A percentile compares a stretch with the other conserved stretches of the same genome.
These are phyloP conservation scores for Cytospora piceae DNA, from an alignment of 2,329 filamentous ascomycete species.

Conservation along the genomic window DNA sequence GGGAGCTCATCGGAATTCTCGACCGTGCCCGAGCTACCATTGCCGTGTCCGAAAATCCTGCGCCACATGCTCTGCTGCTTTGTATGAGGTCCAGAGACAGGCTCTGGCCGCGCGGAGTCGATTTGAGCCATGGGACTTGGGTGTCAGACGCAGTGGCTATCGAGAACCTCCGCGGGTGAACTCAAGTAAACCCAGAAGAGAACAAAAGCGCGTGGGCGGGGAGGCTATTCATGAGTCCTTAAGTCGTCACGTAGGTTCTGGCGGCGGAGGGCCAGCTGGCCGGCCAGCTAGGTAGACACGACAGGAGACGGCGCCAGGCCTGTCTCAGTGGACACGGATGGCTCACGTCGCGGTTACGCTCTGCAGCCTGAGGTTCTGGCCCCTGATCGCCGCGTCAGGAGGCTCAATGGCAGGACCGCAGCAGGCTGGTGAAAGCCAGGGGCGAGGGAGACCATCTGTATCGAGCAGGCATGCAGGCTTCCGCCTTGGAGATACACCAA, in stretches of 20 bases:
- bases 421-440: conserved; percentile 24
- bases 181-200: background rate
- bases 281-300: conserved; percentile 26
- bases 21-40: conserved; percentile 28
- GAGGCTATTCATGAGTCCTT: conserved; percentile 20
- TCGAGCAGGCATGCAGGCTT: conserved; percentile 28
- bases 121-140: conserved; percentile 37
- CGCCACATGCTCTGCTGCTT: conserved; percentile 36
- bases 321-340: conserved; percentile 22
- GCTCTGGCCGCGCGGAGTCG: conserved; percentile 30
- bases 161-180: background rate
- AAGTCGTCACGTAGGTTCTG: conserved; percentile 13
- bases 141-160: background rate
- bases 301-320: conserved; percentile 19
- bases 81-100: conserved; percentile 29
- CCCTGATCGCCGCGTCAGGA: conserved; percentile 19
- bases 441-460: conserved; percentile 22
- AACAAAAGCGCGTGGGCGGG: background rate
- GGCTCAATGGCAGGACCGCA: conserved; percentile 22
- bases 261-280: conserved; percentile 25
- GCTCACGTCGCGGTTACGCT: background rate
- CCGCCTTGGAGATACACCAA: conserved; percentile 15
- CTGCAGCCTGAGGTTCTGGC: conserved; percentile 17
- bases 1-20: conserved; percentile 34
- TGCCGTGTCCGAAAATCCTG: conserved; percentile 34